Evolutionary conservation across 345 rosid genomes (phyloP).

Genomic region (Punica granatum): DNA sequence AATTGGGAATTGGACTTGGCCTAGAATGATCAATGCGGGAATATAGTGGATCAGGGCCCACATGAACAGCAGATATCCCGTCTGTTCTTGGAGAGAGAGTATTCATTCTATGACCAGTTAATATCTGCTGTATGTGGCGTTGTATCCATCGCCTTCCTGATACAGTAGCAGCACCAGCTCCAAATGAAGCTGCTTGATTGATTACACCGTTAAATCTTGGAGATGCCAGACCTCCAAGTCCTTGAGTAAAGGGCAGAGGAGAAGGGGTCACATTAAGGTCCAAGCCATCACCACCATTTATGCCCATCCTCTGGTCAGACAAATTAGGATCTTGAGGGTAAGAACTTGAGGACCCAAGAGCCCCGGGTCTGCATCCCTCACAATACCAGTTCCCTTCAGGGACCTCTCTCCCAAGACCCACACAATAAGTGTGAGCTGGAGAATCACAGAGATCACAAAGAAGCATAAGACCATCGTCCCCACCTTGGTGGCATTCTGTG

Average conservation of each 20-base stretch:
- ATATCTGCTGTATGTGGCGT: slow-evolving; percentile 71
- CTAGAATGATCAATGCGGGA: slow-evolving; percentile 40
- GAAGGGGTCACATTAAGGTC: slow-evolving; percentile 41
- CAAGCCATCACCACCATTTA: slow-evolving; percentile 40
- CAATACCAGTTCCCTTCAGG: slow-evolving; percentile 99
- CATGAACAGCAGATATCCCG: slow-evolving; percentile 34
- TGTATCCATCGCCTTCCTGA: slow-evolving; percentile 77
- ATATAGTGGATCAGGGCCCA: slow-evolving; percentile 24
- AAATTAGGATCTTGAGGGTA: slow-evolving; percentile 33
- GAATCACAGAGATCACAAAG: slow-evolving; percentile 97
- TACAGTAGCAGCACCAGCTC: slow-evolving; percentile 69
- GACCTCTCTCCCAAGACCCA: slow-evolving; percentile 88
- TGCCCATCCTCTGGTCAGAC: slow-evolving; percentile 41
- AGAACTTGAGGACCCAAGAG: slow-evolving; percentile 68
- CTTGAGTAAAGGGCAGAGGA: slow-evolving; percentile 35
- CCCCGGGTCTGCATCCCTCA: slow-evolving; percentile 81
- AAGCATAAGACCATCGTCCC: slow-evolving; percentile 96
- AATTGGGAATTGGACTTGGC: slow-evolving; percentile 33
- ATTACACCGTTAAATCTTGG: slow-evolving; percentile 57
- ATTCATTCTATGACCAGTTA: slow-evolving; percentile 43
- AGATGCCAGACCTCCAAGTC: slow-evolving; percentile 46
- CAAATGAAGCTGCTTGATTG: slow-evolving; percentile 47
- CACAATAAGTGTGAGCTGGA: slow-evolving; percentile 96
- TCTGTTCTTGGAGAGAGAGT: slow-evolving; percentile 36
- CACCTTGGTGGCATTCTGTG: slow-evolving; percentile 91